Evolutionary conservation across 495 filamentous ascomycete species (phyloP).

Genomic region (Trypethelium eluteriae): DNA sequence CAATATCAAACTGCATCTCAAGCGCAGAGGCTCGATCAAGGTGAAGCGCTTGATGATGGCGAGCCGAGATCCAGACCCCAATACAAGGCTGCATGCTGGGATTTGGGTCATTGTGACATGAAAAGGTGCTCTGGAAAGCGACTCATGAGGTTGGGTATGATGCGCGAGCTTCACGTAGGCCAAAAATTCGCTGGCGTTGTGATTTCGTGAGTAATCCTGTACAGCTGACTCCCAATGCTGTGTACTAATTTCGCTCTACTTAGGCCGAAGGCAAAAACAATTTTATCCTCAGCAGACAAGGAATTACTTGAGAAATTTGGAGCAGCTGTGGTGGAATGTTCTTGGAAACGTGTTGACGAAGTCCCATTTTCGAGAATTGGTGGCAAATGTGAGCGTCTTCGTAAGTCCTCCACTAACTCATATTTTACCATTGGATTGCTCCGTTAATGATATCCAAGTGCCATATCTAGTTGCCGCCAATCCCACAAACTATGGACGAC

Average conservation of each 20-base stretch:
- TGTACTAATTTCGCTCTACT: constrained; percentile 19
- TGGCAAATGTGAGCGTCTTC: constrained; percentile 82
- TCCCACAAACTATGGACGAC: constrained; percentile 92
- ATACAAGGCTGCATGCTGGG: constrained; percentile 95
- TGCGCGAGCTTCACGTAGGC: constrained; percentile 87
- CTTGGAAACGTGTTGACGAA: constrained; percentile 86
- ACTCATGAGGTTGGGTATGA: constrained; percentile 80
- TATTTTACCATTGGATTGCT: background rate
- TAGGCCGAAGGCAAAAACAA: constrained; percentile 79
- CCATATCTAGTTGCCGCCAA: constrained; percentile 96
- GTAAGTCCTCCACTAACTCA: constrained; percentile 34
- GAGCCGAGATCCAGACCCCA: constrained; percentile 44
- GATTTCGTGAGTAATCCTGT: constrained; percentile 54
- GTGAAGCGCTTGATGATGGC: constrained; percentile 32
- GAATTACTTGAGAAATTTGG: constrained; percentile 78
- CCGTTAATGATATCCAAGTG: constrained; percentile 38
- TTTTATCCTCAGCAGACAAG: constrained; percentile 72
- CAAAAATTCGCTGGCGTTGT: constrained; percentile 86
- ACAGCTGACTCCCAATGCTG: constrained; percentile 4
- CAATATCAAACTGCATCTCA: constrained; percentile 24
- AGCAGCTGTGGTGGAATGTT: constrained; percentile 94
- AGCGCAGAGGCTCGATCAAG: constrained; percentile 38
- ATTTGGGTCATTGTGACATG: constrained; percentile 92
- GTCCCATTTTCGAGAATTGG: constrained; percentile 87
- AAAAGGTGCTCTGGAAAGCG: constrained; percentile 95